phyloP scores from a whole-genome alignment of 116 monocot species.

The Iris pallida region DNA sequence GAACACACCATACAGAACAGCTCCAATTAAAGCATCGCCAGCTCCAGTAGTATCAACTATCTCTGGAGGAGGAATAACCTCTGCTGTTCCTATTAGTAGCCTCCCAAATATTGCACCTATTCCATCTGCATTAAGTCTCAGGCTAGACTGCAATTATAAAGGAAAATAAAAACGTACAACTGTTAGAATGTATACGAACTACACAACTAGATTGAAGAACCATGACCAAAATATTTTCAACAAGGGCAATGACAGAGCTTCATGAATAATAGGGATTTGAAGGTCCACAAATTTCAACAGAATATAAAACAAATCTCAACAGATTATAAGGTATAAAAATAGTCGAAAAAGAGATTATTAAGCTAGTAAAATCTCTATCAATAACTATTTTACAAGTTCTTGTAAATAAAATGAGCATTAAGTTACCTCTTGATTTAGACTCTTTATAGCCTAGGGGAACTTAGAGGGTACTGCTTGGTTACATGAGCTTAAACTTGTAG shows the following conservation, averaged over 20 bases:
- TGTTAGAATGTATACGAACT: neutral
- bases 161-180: neutral
- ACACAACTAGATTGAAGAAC: no score
- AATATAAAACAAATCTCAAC: neutral
- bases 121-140: conserved; percentile 67
- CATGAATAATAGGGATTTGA: neutral
- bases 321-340: neutral
- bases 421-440: no score
- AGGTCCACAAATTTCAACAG: neutral
- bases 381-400: no score
- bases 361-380: no score
- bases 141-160: conserved; percentile 30
- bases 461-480: no score
- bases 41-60: conserved; percentile 90
- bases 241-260: no score
- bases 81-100: conserved; percentile 74
- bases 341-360: no score
- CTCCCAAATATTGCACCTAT: conserved; percentile 71
- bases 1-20: conserved; percentile 67
- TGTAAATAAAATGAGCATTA: no score
- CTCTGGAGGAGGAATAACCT: conserved; percentile 65
- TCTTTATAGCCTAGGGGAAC: no score
- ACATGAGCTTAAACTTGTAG: no score
- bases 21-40: conserved; percentile 94
- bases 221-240: no score